Evolutionary conservation across 176 grass and related monocot species (phyloP).

Genomic region (Zoysia pacifica): DNA sequence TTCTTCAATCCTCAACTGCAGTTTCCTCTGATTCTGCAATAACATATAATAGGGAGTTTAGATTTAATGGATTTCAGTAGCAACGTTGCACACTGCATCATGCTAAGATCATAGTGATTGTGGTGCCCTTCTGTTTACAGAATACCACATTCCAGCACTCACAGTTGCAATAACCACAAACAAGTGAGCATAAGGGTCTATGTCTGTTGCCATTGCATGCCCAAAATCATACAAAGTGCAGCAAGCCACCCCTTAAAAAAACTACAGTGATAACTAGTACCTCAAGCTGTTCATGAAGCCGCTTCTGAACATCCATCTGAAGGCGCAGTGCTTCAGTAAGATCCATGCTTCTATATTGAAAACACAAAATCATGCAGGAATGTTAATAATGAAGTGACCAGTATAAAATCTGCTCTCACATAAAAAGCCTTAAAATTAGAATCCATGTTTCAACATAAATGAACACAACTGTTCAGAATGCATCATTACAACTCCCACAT

Average conservation of each 20-base stretch:
- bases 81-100: conserved; percentile 14
- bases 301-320: too few species aligned
- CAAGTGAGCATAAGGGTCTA: background rate
- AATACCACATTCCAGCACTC: conserved; percentile 2
- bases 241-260: background rate
- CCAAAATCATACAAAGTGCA: conserved; percentile 12
- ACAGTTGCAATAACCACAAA: background rate
- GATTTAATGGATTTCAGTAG: conserved; percentile 7
- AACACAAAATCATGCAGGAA: conserved; percentile 23
- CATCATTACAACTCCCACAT: conserved; percentile 2
- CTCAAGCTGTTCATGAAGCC: too few species aligned
- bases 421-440: conserved; percentile 13
- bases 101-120: conserved; percentile 26
- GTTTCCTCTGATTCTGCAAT: conserved; percentile 76
- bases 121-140: background rate
- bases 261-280: background rate
- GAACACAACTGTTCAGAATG: conserved; percentile 9
- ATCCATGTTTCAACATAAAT: conserved; percentile 16
- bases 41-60: conserved; percentile 38
- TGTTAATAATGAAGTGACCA: conserved; percentile 3
- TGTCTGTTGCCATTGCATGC: conserved; percentile 7
- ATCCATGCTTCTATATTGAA: conserved; percentile 74
- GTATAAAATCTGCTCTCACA: background rate
- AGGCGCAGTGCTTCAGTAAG: too few species aligned
- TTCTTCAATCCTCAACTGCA: conserved; percentile 84